Evolutionary conservation across 495 filamentous ascomycete species (phyloP).

Genomic region (Trichoderma erinaceum): DNA sequence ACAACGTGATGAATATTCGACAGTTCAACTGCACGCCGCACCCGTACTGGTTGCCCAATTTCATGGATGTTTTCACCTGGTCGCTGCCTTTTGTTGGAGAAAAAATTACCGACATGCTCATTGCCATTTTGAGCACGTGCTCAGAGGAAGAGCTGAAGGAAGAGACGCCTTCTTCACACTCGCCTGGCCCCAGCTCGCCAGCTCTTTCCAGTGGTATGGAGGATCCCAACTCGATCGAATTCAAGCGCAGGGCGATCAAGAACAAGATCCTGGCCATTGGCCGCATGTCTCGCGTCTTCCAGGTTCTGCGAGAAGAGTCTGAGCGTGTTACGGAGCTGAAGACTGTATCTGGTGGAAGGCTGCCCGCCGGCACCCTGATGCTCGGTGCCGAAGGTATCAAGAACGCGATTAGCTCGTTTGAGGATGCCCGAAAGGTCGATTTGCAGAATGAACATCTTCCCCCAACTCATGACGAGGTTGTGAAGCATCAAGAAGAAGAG

Average conservation of each 20-base stretch:
- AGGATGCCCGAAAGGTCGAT: conserved; percentile 97
- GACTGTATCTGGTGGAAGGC: conserved; percentile 86
- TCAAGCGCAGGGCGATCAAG: conserved; percentile 92
- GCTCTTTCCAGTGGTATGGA: conserved; percentile 31
- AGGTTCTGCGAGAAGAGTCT: conserved; percentile 94
- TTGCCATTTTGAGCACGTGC: conserved; percentile 95
- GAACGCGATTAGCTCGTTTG: conserved; percentile 94
- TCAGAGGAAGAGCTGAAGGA: conserved; percentile 94
- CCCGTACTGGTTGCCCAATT: conserved; percentile 98
- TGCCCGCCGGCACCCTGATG: conserved; percentile 95
- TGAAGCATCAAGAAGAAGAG: conserved; percentile 69
- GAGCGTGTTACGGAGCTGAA: conserved; percentile 96
- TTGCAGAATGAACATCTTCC: conserved; percentile 92
- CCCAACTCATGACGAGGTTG: conserved; percentile 86
- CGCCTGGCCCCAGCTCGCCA: conserved; percentile 56
- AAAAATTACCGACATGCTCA: conserved; percentile 99
- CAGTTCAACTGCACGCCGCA: conserved; percentile 99
- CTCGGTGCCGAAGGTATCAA: conserved; percentile 97
- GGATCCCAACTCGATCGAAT: conserved; percentile 80
- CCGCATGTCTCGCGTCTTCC: conserved; percentile 94
- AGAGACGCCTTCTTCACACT: conserved; percentile 48
- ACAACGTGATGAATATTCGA: conserved; percentile 99
- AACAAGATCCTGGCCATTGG: conserved; percentile 99
- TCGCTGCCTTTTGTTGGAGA: conserved; percentile 97
- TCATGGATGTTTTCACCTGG: conserved; percentile 99